Conservation (phyloP, 371 early-diverging fungal species). For the Ordospora pajunii region DNA sequence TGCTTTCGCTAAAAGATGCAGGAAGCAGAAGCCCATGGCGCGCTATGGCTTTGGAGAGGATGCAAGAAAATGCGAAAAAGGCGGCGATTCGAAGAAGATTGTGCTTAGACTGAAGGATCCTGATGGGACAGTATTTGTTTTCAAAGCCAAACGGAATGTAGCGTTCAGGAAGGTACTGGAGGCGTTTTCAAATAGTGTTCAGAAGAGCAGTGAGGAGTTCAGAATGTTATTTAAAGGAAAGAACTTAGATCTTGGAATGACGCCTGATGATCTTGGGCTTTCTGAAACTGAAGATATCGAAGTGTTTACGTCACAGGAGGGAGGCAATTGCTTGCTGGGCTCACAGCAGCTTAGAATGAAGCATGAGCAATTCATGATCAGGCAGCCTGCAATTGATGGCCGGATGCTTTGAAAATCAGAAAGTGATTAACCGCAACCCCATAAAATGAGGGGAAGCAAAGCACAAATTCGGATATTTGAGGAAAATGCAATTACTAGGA, state of each 20-base stretch:
- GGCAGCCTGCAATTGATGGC: no score
- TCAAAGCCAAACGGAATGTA: constrained; percentile 36
- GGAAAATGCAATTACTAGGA: constrained; percentile 8
- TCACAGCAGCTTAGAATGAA: neutral
- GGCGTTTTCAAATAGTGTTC: constrained; percentile 27
- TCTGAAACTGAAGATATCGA: constrained; percentile 43
- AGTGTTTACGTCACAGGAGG: constrained; percentile 51
- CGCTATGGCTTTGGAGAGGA: neutral
- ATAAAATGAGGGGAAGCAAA: constrained; percentile 30
- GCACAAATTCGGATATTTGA: constrained; percentile 24
- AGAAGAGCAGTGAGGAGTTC: constrained; percentile 35
- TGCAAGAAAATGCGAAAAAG: neutral
- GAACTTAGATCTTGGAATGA: constrained; percentile 22
- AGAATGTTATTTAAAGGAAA: constrained; percentile 44
- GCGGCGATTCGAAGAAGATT: constrained; percentile 23
- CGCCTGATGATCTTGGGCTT: constrained; percentile 34
- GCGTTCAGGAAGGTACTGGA: constrained; percentile 50
- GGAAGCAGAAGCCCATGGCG: neutral
- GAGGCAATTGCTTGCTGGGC: constrained; percentile 22
- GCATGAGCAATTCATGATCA: no score
- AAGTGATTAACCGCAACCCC: neutral
- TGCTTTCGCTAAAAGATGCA: neutral
- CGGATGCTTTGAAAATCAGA: no score
- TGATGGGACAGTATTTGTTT: constrained; percentile 36
- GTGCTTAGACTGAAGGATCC: constrained; percentile 26